phyloP scores from a whole-genome alignment of 2,329 filamentous ascomycete species.

The Hirsutella rhossiliensis region DNA sequence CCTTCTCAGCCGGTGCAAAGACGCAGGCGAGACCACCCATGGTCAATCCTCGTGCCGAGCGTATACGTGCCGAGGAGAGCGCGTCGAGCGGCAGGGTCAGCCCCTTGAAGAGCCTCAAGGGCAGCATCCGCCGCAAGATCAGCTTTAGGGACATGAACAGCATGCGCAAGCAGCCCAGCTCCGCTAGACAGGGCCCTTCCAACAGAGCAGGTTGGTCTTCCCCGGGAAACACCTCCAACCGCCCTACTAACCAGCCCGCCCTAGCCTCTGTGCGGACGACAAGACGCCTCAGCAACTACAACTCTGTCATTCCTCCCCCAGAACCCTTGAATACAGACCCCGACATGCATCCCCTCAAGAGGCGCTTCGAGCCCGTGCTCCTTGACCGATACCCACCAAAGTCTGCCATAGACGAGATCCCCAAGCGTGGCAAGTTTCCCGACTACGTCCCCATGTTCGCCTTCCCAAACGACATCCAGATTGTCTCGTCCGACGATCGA shows the following conservation, averaged over 20 bases:
- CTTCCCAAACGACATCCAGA: slow-evolving; percentile 94
- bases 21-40: slow-evolving; percentile 57
- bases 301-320: slow-evolving; percentile 89
- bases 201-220: slow-evolving; percentile 28
- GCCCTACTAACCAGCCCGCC: slow-evolving; percentile 10
- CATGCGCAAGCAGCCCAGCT: slow-evolving; percentile 71
- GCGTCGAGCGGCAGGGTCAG: slow-evolving; percentile 39
- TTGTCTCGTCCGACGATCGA: slow-evolving; percentile 87
- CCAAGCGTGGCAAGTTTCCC: slow-evolving; percentile 74
- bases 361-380: slow-evolving; percentile 90
- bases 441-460: slow-evolving; percentile 99
- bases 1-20: slow-evolving; percentile 74
- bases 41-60: slow-evolving; percentile 69
- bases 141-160: slow-evolving; percentile 94
- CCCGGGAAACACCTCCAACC: background rate
- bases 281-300: slow-evolving; percentile 89
- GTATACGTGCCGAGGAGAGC: slow-evolving; percentile 64
- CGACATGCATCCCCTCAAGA: slow-evolving; percentile 89
- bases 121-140: slow-evolving; percentile 84
- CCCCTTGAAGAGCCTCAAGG: slow-evolving; percentile 52
- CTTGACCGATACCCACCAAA: slow-evolving; percentile 88
- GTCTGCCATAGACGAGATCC: slow-evolving; percentile 65
- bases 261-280: slow-evolving; percentile 63
- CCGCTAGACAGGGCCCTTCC: slow-evolving; percentile 55
- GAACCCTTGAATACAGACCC: slow-evolving; percentile 83